A percentile compares a stretch with the other conserved stretches of the same genome.
Conservation (phyloP, 108 stramenopile species). For the Licmophora abbreviata region DNA sequence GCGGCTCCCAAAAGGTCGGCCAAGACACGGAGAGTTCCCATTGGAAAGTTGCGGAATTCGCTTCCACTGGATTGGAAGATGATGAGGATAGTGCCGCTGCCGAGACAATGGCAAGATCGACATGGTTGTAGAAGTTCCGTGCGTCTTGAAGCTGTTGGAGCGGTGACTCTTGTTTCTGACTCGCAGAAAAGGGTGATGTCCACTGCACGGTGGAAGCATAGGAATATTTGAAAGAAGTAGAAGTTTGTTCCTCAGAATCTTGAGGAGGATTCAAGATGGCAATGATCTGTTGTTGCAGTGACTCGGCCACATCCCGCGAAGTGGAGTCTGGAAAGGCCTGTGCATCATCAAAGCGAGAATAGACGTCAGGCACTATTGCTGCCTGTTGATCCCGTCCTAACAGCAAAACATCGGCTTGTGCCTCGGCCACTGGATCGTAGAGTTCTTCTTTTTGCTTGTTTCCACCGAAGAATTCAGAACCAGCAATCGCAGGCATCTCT, state of each 20-base stretch:
- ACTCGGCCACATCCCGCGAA: constrained; percentile 29
- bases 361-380: too few relatives aligned
- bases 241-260: constrained; percentile 3
- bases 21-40: constrained; percentile 75
- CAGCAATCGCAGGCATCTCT: constrained; percentile 27
- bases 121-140: constrained; percentile 44
- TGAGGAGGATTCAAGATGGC: constrained; percentile 24
- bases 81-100: constrained; percentile 28
- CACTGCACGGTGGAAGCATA: constrained; percentile 28
- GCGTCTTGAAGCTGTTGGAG: constrained; percentile 44
- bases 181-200: constrained; percentile 37
- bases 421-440: constrained; percentile 56
- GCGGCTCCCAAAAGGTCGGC: constrained; percentile 73
- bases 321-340: constrained; percentile 28
- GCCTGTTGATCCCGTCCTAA: background rate
- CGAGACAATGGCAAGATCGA: constrained; percentile 63
- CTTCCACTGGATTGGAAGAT: too few relatives aligned
- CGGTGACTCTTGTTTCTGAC: constrained; percentile 19
- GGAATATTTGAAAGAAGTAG: constrained; percentile 10
- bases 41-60: constrained; percentile 23
- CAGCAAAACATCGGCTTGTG: constrained; percentile 12
- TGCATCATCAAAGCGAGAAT: constrained; percentile 36
- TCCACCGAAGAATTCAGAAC: constrained; percentile 62
- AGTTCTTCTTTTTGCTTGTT: constrained; percentile 70
- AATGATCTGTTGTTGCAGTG: constrained; percentile 60